Base-by-base conservation (phyloP, 768 basidiomycete genomes). In the Lactarius vividus region DNA sequence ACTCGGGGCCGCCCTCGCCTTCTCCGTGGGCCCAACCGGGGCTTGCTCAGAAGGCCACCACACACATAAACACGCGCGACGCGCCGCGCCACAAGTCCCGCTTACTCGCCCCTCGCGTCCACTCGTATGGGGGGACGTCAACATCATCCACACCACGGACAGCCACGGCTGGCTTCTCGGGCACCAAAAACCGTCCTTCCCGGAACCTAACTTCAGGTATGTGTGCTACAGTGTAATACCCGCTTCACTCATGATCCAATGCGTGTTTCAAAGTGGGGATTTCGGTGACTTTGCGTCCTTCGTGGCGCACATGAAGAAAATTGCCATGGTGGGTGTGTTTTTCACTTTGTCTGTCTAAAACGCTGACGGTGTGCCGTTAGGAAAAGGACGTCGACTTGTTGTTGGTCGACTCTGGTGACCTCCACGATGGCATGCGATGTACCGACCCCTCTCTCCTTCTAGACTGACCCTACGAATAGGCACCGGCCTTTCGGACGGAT, bases 261-360 rank as follows among this genome's bases (percentile, higher is more conserved):
- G 23, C 35, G 54, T 29, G 23, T 40, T 42, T 23, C 23, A 31
- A 31, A 80, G 83, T 64, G 86, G 84, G 16, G 85, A 87, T 71
- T 81, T 87, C 31, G 94, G 92, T n/a, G 91, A 93, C 69, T 89
- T 95, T 73, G 82, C 88, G 44, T 92, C 89, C n/a, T 97, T 96
- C 69, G 88, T 92, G 16, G 70, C 83, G 2, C 91, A 91, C 65
- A 89, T 96, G 88, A 91, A 94, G 77, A 72, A 82, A 40, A 79
- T 88, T 53, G 93, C 94, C 3, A 60, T 81, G 52, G 87, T 87
- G 66, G 37, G 79, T 67, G 11, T 53, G 8, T 20, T 20, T 10
- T 11, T 11, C 26, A 20, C 59, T 46, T 49, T 49, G 31, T 28
- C n/a, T 33, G 15, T 13, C 5, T 10, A 11, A 29, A 13, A 29